phyloP scores from a whole-genome alignment of 1,284 basidiomycete genomes.

The Cryptococcus deneoformans region DNA sequence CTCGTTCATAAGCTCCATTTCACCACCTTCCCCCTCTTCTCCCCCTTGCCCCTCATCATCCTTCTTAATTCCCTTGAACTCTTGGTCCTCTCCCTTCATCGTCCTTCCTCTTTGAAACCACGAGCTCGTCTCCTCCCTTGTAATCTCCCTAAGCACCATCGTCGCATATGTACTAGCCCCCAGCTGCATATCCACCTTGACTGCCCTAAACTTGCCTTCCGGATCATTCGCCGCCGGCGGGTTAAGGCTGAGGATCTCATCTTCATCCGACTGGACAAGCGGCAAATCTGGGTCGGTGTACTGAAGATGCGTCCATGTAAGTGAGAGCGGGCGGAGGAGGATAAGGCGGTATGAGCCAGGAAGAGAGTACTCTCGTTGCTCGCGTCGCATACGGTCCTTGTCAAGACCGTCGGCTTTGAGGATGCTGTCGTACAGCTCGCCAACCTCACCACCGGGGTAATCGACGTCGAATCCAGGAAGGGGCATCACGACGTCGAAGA shows the following conservation, averaged over 20 bases:
- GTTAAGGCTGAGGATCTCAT: slow-evolving; percentile 76
- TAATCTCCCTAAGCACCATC: slow-evolving; percentile 91
- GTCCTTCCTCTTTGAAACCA: slow-evolving; percentile 81
- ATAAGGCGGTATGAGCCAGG: slow-evolving; percentile 92
- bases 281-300: slow-evolving; percentile 93
- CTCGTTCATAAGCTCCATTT: background rate
- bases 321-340: slow-evolving; percentile 73
- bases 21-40: slow-evolving; percentile 4
- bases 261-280: slow-evolving; percentile 92
- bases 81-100: slow-evolving; percentile 74
- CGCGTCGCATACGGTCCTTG: slow-evolving; percentile 77
- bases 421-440: slow-evolving; percentile 77
- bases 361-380: slow-evolving; percentile 90
- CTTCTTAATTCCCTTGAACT: slow-evolving; percentile 24
- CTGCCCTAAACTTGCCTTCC: slow-evolving; percentile 74
- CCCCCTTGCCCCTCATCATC: slow-evolving; percentile 10
- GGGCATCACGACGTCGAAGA: slow-evolving; percentile 95
- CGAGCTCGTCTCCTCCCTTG: slow-evolving; percentile 86
- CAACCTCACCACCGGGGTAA: slow-evolving; percentile 77
- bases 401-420: slow-evolving; percentile 81
- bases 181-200: slow-evolving; percentile 75
- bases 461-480: slow-evolving; percentile 89
- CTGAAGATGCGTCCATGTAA: slow-evolving; percentile 74
- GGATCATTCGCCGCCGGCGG: slow-evolving; percentile 56
- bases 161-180: slow-evolving; percentile 91